Evolutionary conservation across 768 basidiomycete species (phyloP), one percentile per base, ranked within the genome.

Genomic region (Gelatoporia subvermispora): DNA sequence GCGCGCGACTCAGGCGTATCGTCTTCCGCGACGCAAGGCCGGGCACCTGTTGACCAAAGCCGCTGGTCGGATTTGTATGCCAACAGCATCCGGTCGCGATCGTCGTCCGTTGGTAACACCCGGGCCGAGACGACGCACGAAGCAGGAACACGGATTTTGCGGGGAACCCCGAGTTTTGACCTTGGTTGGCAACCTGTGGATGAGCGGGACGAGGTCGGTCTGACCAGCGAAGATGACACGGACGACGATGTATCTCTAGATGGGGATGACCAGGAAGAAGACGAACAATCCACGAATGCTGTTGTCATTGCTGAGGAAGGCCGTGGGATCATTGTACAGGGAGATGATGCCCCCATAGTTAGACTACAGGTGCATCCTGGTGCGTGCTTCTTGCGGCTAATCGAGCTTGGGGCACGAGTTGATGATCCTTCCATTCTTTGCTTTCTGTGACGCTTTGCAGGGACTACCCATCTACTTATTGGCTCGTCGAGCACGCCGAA

Each of bases 401-500:
- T 51, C 34, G 10, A 13, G 40, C 36, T 23, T 35, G 11, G 43
- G 16, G 25, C 11, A 9, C 4, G 21, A 8, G 24, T 17, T 23
- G 13, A 21, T 37, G 25, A 7, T 9, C 34, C 16, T 16, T 21
- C 28, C 35, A 4, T 8, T 25, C 25, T 13, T 31, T n/a, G n/a
- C 28, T 31, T 31, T 13, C 28, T 31, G 13, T 36, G 38, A 18
- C 28, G 5, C 45, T 41, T 48, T 49, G 43, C 60, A 97, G 95
- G 86, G 16, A 93, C 93, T 17, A 99, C 95, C 0, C 95, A 99
- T 74, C 77, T 99, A 41, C 76, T 97, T 24, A 79, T 99, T 35
- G 84, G 88, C n/a, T 84, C 84, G 17, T 88, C 85, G 2, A 73
- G 68, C 50, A 88, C 84, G 3, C 89, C 88, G 34, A 88, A 84